Conservation (phyloP, 106 monocot species). For the Apostasia ramifera region DNA sequence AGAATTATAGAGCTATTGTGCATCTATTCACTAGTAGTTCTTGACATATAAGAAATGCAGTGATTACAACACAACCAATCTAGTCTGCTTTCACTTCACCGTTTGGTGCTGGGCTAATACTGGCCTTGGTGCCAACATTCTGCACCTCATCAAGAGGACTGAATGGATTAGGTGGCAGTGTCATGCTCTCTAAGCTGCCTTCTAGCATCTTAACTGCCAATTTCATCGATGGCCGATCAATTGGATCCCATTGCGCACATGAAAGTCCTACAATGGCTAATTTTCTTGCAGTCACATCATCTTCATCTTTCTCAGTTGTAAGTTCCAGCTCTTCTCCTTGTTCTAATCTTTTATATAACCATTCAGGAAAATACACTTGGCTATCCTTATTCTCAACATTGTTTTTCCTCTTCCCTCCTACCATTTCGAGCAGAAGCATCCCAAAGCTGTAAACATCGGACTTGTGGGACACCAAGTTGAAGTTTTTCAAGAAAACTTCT, state of each 20-base stretch:
- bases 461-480: constrained; percentile 25
- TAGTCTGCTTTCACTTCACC: too few relatives aligned
- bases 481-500: constrained; percentile 17
- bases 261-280: constrained; percentile 27
- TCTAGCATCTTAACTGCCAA: constrained; percentile 29
- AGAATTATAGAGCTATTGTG: too few relatives aligned
- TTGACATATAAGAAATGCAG: too few relatives aligned
- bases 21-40: too few relatives aligned
- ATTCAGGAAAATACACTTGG: constrained; percentile 24
- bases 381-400: constrained; percentile 10
- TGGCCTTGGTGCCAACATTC: too few relatives aligned
- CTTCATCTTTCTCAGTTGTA: not conserved
- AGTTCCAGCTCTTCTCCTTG: constrained; percentile 15
- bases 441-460: constrained; percentile 35
- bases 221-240: constrained; percentile 30
- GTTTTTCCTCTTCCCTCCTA: constrained; percentile 14
- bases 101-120: too few relatives aligned
- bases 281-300: constrained; percentile 13
- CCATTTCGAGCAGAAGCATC: constrained; percentile 30
- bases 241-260: constrained; percentile 45
- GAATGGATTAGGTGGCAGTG: constrained; percentile 35
- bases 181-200: constrained; percentile 20
- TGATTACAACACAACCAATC: too few relatives aligned
- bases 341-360: constrained; percentile 14
- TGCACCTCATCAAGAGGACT: too few relatives aligned